Conservation (phyloP, 1,139 yeast species). For the Taphrina populina region DNA sequence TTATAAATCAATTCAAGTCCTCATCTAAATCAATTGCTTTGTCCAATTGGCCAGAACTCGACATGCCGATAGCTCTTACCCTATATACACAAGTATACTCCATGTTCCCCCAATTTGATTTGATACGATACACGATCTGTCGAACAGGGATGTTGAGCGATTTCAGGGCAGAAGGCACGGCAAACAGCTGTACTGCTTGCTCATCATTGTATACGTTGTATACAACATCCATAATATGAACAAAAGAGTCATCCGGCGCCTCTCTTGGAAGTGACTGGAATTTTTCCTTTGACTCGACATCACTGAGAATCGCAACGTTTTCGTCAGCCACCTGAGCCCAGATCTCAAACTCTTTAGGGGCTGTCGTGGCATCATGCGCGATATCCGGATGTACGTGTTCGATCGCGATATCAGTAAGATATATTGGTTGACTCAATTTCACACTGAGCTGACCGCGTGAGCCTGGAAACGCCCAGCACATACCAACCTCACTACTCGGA, state of each 20-base stretch:
- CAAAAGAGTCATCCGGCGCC: slow-evolving; percentile 38
- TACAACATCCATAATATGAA: slow-evolving; percentile 41
- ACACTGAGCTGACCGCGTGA: slow-evolving; percentile 43
- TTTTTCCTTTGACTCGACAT: slow-evolving; percentile 17
- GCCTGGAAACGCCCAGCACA: slow-evolving; percentile 48
- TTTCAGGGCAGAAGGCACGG: slow-evolving; percentile 41
- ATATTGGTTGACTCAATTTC: slow-evolving; percentile 41
- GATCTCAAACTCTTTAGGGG: slow-evolving; percentile 44
- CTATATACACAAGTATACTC: slow-evolving; percentile 46
- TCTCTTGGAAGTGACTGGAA: not conserved
- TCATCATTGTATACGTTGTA: slow-evolving; percentile 42
- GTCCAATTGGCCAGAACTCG: not conserved
- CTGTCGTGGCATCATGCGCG: slow-evolving; percentile 42
- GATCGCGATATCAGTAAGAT: slow-evolving; percentile 43
- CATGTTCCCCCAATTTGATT: slow-evolving; percentile 45
- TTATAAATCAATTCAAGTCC: not conserved
- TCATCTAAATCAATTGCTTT: not conserved
- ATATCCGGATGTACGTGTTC: slow-evolving; percentile 43
- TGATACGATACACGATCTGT: slow-evolving; percentile 41
- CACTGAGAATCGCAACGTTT: slow-evolving; percentile 26
- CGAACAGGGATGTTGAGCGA: slow-evolving; percentile 34
- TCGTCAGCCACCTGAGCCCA: slow-evolving; percentile 43
- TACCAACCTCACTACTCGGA: slow-evolving; percentile 42
- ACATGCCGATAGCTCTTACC: slow-evolving; percentile 36
- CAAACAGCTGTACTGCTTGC: slow-evolving; percentile 43